These are phyloP conservation scores for Trametes villosa DNA, from an alignment of 768 basidiomycete species.

Conservation along the genomic window DNA sequence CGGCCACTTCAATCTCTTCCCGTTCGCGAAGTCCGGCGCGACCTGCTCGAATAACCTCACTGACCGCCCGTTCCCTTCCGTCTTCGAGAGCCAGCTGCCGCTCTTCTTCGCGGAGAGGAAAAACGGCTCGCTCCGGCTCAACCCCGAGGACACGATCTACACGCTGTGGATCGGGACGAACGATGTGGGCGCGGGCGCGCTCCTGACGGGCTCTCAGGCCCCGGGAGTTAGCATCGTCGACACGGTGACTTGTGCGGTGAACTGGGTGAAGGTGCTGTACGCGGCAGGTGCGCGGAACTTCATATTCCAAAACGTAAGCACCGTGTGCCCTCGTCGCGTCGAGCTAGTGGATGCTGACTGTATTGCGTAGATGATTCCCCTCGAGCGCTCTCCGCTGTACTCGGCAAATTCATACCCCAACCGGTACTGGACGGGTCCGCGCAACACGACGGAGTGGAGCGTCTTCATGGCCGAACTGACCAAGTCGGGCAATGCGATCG, in stretches of 20 bases:
- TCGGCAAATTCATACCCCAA: constrained; percentile 37
- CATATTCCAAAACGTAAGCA: constrained; percentile 66
- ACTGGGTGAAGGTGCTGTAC: constrained; percentile 62
- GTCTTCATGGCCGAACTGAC: constrained; percentile 39
- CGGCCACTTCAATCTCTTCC: constrained; percentile 54
- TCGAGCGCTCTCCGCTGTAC: constrained; percentile 37
- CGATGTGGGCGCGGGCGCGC: constrained; percentile 58
- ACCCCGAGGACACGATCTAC: constrained; percentile 56
- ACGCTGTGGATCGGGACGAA: constrained; percentile 68
- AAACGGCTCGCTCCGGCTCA: constrained; percentile 46
- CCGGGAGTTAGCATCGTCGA: constrained; percentile 58
- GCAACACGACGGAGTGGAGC: constrained; percentile 42
- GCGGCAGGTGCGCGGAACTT: constrained; percentile 66
- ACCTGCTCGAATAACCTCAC: constrained; percentile 70
- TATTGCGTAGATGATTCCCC: constrained; percentile 40
- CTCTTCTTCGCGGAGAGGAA: constrained; percentile 48
- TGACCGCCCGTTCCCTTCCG: constrained; percentile 56
- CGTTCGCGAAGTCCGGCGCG: constrained; percentile 65
- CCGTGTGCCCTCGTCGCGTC: too few relatives aligned
- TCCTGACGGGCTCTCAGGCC: constrained; percentile 54
- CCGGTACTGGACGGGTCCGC: constrained; percentile 37
- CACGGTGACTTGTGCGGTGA: constrained; percentile 59
- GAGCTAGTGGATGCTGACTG: background rate
- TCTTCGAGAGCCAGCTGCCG: constrained; percentile 63
- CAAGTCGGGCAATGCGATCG: constrained; percentile 35